phyloP scores from a whole-genome alignment of 345 rosid genomes.

The Dipteronia sinensis region DNA sequence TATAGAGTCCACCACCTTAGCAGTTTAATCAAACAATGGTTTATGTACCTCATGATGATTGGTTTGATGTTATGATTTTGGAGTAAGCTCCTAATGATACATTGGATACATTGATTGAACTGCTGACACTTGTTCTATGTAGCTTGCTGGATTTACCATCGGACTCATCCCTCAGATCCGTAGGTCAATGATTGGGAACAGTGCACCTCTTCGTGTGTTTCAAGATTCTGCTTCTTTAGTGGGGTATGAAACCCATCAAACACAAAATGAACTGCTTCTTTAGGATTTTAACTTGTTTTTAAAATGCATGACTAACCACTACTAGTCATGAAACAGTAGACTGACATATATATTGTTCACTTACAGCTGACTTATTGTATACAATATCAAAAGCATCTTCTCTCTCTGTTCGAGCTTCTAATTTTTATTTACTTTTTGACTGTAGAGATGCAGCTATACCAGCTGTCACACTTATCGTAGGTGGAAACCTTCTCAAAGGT shows the following conservation, averaged over 20 bases:
- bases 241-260: conserved; percentile 45
- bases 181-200: conserved; percentile 47
- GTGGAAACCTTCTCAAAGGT: conserved; percentile 75
- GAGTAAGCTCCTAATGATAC: neutral
- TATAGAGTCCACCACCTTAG: neutral
- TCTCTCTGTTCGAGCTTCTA: neutral
- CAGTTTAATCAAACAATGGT: neutral
- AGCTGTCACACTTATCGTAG: conserved; percentile 57
- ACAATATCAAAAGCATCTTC: neutral
- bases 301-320: neutral
- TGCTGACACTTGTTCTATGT: conserved; percentile 2
- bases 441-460: conserved; percentile 73
- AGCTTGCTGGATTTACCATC: conserved; percentile 58
- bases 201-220: conserved; percentile 63
- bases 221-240: conserved; percentile 54
- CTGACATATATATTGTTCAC: too few species aligned
- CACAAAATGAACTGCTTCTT: neutral
- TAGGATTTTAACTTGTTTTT: neutral
- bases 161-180: conserved; percentile 51
- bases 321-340: neutral
- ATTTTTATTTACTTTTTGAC: conserved; percentile 13
- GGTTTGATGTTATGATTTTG: neutral
- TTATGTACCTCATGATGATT: neutral
- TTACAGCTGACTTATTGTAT: neutral
- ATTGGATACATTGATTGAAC: conserved; percentile 1